Base-by-base conservation (phyloP, 73 alveolate species). In the Effrenium voratum region DNA sequence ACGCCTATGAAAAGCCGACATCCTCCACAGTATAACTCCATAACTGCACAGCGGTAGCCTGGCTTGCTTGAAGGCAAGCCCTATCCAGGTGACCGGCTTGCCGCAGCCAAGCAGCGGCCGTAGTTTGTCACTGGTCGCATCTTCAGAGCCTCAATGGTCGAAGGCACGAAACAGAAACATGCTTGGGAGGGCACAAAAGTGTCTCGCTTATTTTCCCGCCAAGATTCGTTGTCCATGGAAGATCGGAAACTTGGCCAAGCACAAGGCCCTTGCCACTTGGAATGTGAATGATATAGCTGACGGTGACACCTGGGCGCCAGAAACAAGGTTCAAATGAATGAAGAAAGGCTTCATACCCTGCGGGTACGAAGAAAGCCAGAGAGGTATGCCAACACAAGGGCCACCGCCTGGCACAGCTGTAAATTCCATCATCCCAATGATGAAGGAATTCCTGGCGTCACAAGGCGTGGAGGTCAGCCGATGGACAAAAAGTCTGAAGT, bases 401-500 rank as follows among this genome's bases (percentile, higher is more conserved):
- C 76, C 32, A 63, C 77, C 83, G 44, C 97, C 97, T 90, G 32
- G 97, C 97, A 75, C 97, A 90, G 75, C 87, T 68, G 97, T 90
- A 90, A 52, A 90, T 75, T 16, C 97, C 97, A n/a, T 36, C 57
- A 32, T 41, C 73, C 97, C 97, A 90, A 34, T 90, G 97, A 87
- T 90, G 76, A n/a, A 90, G 97, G 80, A 90, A 90, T n/a, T 86
- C 97, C 97, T 90, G 34, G 52, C 38, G 15, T 19, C 63, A 52
- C 63, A 52, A 52, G 19, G 63, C 63, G 8, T 52, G 63, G 63
- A 19, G 63, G 63, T 52, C 26, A 12, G 8, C 63, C 63, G 8
- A 12, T 52, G 63, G 19, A 8, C 63, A 52, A 52, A 8, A 12
- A 12, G 19, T 52, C 63, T 12, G 8, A 19, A 52, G 19, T 52